phyloP scores from a whole-genome alignment of 495 filamentous ascomycete genomes.

The Penicillium paradoxum region DNA sequence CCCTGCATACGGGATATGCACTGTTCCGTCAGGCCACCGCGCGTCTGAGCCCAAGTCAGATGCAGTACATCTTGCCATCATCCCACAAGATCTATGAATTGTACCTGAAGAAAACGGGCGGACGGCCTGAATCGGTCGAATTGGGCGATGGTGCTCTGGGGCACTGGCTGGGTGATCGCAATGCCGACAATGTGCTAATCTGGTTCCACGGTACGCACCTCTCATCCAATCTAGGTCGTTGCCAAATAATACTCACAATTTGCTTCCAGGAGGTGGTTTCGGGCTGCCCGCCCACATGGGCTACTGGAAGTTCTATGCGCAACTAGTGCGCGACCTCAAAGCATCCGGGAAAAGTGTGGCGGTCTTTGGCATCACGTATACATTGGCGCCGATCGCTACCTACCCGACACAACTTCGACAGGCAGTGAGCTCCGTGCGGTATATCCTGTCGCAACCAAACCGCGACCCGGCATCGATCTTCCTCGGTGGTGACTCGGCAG shows the following conservation, averaged over 20 bases:
- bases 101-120: constrained; percentile 37
- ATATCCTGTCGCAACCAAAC: constrained; percentile 43
- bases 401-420: constrained; percentile 61
- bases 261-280: constrained; percentile 53
- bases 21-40: constrained; percentile 31
- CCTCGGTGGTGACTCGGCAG: constrained; percentile 61
- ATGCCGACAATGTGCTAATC: constrained; percentile 51
- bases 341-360: constrained; percentile 40
- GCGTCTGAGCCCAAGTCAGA: constrained; percentile 26
- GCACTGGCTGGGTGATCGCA: constrained; percentile 54
- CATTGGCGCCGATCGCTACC: constrained; percentile 49
- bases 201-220: constrained; percentile 52
- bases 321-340: constrained; percentile 34
- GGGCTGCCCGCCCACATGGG: constrained; percentile 43
- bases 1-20: constrained; percentile 39
- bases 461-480: constrained; percentile 43
- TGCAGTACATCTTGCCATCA: constrained; percentile 35
- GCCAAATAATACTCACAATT: background rate
- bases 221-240: too few relatives aligned
- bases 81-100: constrained; percentile 47
- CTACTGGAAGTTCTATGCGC: constrained; percentile 49
- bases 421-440: constrained; percentile 46
- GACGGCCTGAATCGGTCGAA: constrained; percentile 43
- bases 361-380: constrained; percentile 52
- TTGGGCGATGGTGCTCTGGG: constrained; percentile 50